phyloP scores from a whole-genome alignment of 2,329 filamentous ascomycete genomes.

The Sporothrix protearum region DNA sequence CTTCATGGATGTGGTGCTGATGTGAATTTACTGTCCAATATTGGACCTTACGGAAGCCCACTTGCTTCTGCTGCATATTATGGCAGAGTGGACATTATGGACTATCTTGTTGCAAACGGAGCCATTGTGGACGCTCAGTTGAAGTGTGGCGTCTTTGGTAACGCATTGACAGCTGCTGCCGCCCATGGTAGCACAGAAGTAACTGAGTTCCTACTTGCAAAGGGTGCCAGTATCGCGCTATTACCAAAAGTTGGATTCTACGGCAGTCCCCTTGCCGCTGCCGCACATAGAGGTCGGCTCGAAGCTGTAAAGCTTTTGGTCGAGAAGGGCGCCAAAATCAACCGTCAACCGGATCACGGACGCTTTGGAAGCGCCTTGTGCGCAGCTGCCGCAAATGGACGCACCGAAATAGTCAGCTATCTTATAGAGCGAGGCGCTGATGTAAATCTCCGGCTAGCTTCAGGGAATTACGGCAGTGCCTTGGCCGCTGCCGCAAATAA shows the following conservation, averaged over 20 bases:
- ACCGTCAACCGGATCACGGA: not conserved
- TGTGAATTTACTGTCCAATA: not conserved
- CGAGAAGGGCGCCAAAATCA: not conserved
- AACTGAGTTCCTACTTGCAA: not conserved
- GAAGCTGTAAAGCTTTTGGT: too few relatives aligned
- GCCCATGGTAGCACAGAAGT: too few relatives aligned
- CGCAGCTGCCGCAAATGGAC: not conserved
- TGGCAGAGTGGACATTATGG: not conserved
- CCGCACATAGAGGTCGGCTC: too few relatives aligned
- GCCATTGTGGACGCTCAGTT: not conserved
- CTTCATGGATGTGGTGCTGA: not conserved
- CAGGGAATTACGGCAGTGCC: not conserved
- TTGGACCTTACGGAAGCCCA: not conserved
- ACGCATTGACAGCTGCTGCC: not conserved
- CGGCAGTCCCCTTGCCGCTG: too few relatives aligned
- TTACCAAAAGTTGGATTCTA: too few relatives aligned
- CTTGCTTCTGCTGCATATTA: not conserved
- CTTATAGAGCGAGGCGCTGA: not conserved
- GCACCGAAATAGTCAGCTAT: not conserved
- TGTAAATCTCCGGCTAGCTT: not conserved
- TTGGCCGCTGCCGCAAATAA: not conserved
- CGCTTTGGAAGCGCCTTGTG: not conserved
- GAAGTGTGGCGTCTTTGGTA: not conserved
- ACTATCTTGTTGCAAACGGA: not conserved
- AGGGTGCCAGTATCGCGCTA: not conserved